A percentile compares a stretch with the other conserved stretches of the same genome.
Evolutionary conservation across 345 rosid genomes (phyloP).

Genomic region (Salix purpurea): DNA sequence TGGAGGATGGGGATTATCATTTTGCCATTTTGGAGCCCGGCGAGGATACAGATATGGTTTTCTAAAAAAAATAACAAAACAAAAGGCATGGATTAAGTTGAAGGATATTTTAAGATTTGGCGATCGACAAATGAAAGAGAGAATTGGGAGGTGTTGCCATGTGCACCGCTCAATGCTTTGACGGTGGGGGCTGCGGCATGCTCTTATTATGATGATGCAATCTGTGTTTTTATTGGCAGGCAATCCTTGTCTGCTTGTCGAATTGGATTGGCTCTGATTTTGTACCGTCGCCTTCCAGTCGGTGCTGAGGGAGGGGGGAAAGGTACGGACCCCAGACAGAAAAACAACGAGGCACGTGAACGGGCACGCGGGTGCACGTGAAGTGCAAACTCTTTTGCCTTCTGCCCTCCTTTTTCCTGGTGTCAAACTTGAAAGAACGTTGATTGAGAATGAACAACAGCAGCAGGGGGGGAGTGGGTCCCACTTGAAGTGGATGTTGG

Average conservation of each 20-base stretch:
- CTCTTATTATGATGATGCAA: background rate
- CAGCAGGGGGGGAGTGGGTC: background rate
- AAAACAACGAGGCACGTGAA: slow-evolving; percentile 42
- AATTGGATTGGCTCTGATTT: background rate
- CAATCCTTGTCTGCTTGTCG: background rate
- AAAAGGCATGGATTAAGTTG: background rate
- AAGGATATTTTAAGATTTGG: background rate
- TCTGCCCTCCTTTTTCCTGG: background rate
- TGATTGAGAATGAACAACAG: background rate
- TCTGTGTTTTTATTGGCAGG: background rate
- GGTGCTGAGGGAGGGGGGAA: background rate
- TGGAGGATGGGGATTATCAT: background rate
- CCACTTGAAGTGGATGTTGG: background rate
- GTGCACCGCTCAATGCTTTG: background rate
- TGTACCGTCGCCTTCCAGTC: background rate
- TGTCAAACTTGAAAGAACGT: too few relatives aligned
- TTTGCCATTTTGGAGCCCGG: background rate
- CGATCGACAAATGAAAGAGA: background rate
- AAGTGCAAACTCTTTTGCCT: slow-evolving; percentile 29
- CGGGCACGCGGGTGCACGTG: slow-evolving; percentile 39
- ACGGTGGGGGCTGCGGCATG: background rate
- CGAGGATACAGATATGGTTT: background rate
- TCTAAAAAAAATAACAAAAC: background rate
- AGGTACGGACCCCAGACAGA: slow-evolving; percentile 22
- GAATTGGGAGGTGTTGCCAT: background rate